Evolutionary conservation across 768 basidiomycete species (phyloP), one percentile per base, ranked within the genome.

Genomic region (Mycena belliarum): DNA sequence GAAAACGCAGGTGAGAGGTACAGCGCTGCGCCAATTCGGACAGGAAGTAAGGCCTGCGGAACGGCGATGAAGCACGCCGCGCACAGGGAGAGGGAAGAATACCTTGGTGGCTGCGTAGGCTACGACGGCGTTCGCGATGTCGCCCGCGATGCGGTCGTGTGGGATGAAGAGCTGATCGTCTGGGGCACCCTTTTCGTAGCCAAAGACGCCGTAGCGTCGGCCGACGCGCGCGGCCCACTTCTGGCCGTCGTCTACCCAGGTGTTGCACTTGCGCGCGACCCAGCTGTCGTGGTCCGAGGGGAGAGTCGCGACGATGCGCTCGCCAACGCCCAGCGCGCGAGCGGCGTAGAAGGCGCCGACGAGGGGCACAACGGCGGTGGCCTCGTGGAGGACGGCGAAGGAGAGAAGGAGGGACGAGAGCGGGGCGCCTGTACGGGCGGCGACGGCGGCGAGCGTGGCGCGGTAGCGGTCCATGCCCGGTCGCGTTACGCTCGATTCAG

Each of bases 41-140:
- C 65, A 16, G 92, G 92, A 6, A 93, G 69, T 11, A 93, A 66
- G 0, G 88, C 89, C 92, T 94, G 53, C 15, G 43, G 44, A 56
- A 8, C 52, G 35, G 18, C 16, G 38, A 26, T 52, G 9, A 59
- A 46, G 9, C 18, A 29, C 25, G 18, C 12, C n/a, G 16, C 35
- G 15, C 55, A 16, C 18, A 20, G 10, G 9, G 23, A 35, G 3
- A 50, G 52, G 40, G 10, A 21, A 12, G 40, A 23, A 12, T 65
- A 89, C 93, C 81, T 94, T 94, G 48, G 87, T 88, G 18, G 83
- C 75, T 1, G 83, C 86, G 68, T 95, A 96, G 3, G 93, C 93
- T 45, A 92, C 75, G 10, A 93, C 82, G 3, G 85, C 91, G 68
- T 94, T 93, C 5, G 91, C 87, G 7, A 93, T 82, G 66, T 93